phyloP scores from a whole-genome alignment of 768 basidiomycete species.

The Agrocybe praecox region DNA sequence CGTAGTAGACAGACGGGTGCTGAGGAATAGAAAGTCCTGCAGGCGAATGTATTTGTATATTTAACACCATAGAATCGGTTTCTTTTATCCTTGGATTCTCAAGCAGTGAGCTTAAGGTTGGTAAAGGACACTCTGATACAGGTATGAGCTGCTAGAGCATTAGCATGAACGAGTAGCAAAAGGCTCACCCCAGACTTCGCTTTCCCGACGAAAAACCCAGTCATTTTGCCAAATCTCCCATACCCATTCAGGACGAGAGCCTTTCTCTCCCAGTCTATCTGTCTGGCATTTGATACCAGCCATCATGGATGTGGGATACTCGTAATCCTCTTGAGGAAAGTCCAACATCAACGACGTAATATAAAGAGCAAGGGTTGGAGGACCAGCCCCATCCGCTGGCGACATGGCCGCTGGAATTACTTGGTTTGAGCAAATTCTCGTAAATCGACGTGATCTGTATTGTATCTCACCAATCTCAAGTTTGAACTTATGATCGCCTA shows the following conservation, averaged over 20 bases:
- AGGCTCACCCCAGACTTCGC: constrained; percentile 72
- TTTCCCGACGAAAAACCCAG: constrained; percentile 70
- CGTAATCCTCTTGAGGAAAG: constrained; percentile 59
- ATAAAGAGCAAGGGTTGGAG: constrained; percentile 53
- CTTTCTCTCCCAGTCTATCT: constrained; percentile 59
- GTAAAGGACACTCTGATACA: constrained; percentile 60
- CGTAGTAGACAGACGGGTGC: constrained; percentile 64
- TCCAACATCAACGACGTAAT: constrained; percentile 69
- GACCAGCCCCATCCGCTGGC: constrained; percentile 19
- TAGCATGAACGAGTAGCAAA: not conserved
- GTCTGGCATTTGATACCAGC: constrained; percentile 70
- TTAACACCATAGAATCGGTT: constrained; percentile 72
- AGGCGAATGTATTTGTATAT: constrained; percentile 73
- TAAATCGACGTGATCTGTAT: not conserved
- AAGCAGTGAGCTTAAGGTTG: constrained; percentile 60
- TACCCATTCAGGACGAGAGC: constrained; percentile 69
- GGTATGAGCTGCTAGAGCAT: not conserved
- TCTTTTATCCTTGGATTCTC: constrained; percentile 59
- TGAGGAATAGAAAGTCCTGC: constrained; percentile 61
- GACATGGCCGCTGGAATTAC: constrained; percentile 24
- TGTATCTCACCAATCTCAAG: constrained; percentile 62
- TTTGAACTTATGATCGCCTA: constrained; percentile 74
- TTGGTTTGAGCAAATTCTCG: constrained; percentile 5
- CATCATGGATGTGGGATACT: constrained; percentile 68
- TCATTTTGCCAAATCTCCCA: constrained; percentile 76